A percentile compares a stretch with the other conserved stretches of the same genome.
phyloP scores from a whole-genome alignment of 768 basidiomycete species.

The Leccinellum luteum region DNA sequence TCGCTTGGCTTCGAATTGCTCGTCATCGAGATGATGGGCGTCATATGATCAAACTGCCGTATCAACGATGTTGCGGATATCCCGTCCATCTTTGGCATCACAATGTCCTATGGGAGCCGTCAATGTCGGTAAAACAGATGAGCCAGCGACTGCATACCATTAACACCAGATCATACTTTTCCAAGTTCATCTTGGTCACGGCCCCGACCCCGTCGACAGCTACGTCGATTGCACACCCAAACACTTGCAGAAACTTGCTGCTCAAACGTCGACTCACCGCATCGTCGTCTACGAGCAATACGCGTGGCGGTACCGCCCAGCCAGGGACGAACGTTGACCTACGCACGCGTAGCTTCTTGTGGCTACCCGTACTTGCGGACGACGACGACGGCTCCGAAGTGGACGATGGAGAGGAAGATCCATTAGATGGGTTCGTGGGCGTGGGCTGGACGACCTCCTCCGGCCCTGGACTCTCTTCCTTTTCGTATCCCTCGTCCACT shows the following conservation, averaged over 20 bases:
- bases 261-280: slow-evolving; percentile 84
- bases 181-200: slow-evolving; percentile 94
- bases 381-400: slow-evolving; percentile 17
- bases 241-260: slow-evolving; percentile 92
- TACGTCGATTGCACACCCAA: slow-evolving; percentile 92
- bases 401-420: slow-evolving; percentile 15
- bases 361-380: not conserved
- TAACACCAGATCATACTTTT: slow-evolving; percentile 92
- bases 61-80: slow-evolving; percentile 91
- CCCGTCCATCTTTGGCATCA: slow-evolving; percentile 89
- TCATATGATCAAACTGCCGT: slow-evolving; percentile 90
- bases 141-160: slow-evolving; percentile 60
- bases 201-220: slow-evolving; percentile 92
- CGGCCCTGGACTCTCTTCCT: slow-evolving; percentile 27
- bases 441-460: slow-evolving; percentile 44
- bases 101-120: slow-evolving; percentile 67
- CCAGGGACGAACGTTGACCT: slow-evolving; percentile 82
- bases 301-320: slow-evolving; percentile 89
- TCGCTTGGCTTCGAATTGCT: slow-evolving; percentile 91
- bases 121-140: not conserved
- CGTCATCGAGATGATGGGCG: slow-evolving; percentile 99
- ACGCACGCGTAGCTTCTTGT: slow-evolving; percentile 61
- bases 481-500: slow-evolving; percentile 23
- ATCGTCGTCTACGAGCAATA: slow-evolving; percentile 94
- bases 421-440: slow-evolving; percentile 23